A percentile compares a stretch with the other conserved stretches of the same genome.
These are phyloP conservation scores for Phylloporus sp. DNA, from an alignment of 768 basidiomycete species.

Conservation along the genomic window DNA sequence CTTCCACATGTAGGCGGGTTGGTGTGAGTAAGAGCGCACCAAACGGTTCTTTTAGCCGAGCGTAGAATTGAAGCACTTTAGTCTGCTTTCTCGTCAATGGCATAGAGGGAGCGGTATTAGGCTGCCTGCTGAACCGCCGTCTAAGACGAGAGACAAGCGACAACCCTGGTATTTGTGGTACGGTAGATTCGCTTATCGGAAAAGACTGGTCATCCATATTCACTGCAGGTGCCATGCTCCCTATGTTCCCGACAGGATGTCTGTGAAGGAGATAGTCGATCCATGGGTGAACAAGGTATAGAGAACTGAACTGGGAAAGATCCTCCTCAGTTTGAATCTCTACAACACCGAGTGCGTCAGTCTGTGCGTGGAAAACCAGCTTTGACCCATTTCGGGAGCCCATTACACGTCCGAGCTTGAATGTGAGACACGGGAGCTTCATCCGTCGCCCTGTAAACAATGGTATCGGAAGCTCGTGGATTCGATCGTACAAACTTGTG, in stretches of 20 bases:
- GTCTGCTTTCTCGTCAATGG: background rate
- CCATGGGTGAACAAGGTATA: constrained; percentile 10
- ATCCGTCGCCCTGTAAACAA: background rate
- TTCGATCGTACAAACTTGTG: constrained; percentile 2
- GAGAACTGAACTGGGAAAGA: background rate
- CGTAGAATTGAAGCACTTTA: background rate
- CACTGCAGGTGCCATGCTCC: background rate
- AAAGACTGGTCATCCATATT: background rate
- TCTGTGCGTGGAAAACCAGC: background rate
- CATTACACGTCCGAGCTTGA: background rate
- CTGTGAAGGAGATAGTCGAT: constrained; percentile 9
- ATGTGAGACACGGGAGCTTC: constrained; percentile 9
- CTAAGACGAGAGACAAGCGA: background rate
- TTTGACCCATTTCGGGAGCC: background rate
- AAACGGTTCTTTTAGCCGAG: background rate
- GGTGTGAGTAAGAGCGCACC: background rate
- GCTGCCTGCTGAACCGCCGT: background rate
- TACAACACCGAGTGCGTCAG: background rate
- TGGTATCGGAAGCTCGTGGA: background rate
- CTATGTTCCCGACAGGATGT: background rate
- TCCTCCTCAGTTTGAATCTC: constrained; percentile 7
- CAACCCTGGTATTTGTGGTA: background rate
- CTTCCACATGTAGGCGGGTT: background rate
- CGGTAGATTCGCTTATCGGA: background rate
- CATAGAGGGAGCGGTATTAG: background rate